Percentiles rank a stretch among this genome's conserved stretches.
Conservation (phyloP, 345 rosid genomes). For the Mallotus nudiflorus region DNA sequence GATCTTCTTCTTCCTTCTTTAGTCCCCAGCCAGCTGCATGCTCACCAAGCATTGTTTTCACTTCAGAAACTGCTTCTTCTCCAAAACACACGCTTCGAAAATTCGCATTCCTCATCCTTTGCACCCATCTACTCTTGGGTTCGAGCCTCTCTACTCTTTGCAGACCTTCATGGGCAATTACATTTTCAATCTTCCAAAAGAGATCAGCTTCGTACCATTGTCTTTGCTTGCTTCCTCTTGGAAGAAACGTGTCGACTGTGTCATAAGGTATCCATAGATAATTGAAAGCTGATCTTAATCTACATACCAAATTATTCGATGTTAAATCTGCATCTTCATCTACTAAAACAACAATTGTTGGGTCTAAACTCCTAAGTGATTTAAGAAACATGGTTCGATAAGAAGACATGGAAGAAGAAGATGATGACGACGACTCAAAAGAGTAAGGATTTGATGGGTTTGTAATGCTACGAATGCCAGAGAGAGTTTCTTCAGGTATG, state of each 20-base stretch:
- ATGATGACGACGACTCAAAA: slow-evolving; percentile 27
- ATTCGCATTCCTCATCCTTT: slow-evolving; percentile 62
- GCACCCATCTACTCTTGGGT: slow-evolving; percentile 65
- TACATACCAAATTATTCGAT: slow-evolving; percentile 51
- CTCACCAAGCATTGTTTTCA: slow-evolving; percentile 76
- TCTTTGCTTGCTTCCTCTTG: slow-evolving; percentile 69
- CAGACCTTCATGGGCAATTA: slow-evolving; percentile 67
- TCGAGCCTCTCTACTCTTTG: slow-evolving; percentile 82
- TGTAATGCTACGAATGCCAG: slow-evolving; percentile 9
- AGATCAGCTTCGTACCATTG: slow-evolving; percentile 78
- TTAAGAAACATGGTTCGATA: slow-evolving; percentile 54
- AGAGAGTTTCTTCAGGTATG: slow-evolving; percentile 63
- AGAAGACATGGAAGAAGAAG: slow-evolving; percentile 28
- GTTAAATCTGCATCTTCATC: slow-evolving; percentile 90
- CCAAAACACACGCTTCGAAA: slow-evolving; percentile 54
- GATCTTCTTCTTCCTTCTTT: slow-evolving; percentile 77
- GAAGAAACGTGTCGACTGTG: slow-evolving; percentile 67
- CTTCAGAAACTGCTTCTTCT: slow-evolving; percentile 58
- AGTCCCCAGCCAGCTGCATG: slow-evolving; percentile 95
- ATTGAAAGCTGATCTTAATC: slow-evolving; percentile 68
- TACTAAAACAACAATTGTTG: slow-evolving; percentile 61
- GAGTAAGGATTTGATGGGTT: slow-evolving; percentile 19
- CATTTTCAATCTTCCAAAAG: slow-evolving; percentile 87
- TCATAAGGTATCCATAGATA: slow-evolving; percentile 95
- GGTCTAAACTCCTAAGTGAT: slow-evolving; percentile 59